Conservation (phyloP, 1,284 basidiomycete species). For the Vanrija pseudolonga region DNA sequence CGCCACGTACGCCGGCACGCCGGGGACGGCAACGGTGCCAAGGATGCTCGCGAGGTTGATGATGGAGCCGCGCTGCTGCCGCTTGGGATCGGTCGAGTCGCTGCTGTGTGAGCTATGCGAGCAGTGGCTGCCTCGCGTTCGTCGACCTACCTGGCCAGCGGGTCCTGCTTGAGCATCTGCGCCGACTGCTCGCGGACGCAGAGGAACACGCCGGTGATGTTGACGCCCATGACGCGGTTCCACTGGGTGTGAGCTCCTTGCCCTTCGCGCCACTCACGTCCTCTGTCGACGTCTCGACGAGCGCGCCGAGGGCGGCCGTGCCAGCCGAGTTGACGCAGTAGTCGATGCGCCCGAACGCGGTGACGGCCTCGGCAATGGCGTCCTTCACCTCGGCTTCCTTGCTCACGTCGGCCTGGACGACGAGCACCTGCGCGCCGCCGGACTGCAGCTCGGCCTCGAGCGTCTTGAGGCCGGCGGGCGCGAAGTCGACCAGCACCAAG, state of each 20-base stretch:
- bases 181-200: conserved; percentile 18
- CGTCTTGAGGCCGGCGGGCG: background rate
- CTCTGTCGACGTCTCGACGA: background rate
- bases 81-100: background rate
- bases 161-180: conserved; percentile 20
- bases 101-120: too few relatives aligned
- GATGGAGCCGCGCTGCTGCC: conserved; percentile 17
- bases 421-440: conserved; percentile 1
- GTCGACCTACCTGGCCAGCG: background rate
- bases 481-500: conserved; percentile 1
- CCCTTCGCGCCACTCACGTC: too few relatives aligned
- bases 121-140: too few relatives aligned
- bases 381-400: conserved; percentile 11
- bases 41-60: conserved; percentile 14
- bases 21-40: background rate
- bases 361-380: conserved; percentile 2
- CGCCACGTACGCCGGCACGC: background rate
- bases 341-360: conserved; percentile 32
- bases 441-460: background rate
- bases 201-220: conserved; percentile 20
- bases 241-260: conserved; percentile 18
- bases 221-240: conserved; percentile 30
- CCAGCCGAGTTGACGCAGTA: conserved; percentile 39
- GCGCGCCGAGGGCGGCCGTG: conserved; percentile 5
- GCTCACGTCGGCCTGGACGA: conserved; percentile 12